Evolutionary conservation across 1,284 basidiomycete genomes (phyloP).

Genomic region (Austropuccinia psidii): DNA sequence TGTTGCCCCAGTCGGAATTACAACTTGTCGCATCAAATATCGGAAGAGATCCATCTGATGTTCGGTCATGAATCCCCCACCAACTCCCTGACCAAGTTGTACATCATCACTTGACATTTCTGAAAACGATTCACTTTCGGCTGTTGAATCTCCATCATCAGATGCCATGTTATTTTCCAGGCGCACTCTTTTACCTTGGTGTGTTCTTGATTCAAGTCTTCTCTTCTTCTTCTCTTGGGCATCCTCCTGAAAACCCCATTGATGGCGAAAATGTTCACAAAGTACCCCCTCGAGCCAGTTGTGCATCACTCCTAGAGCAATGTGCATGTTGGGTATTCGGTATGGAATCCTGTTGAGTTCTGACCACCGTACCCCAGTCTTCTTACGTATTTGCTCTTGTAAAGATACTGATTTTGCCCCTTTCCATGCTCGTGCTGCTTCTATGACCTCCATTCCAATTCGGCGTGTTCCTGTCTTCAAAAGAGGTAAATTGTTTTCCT

Average conservation of each 20-base stretch:
- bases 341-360: slow-evolving; percentile 8
- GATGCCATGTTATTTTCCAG: no score
- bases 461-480: neutral
- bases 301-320: slow-evolving; percentile 19
- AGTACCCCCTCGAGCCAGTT: slow-evolving; percentile 25
- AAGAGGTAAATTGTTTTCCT: neutral
- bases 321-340: neutral
- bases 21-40: neutral
- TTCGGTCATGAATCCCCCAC: no score
- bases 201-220: no score
- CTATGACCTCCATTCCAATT: neutral
- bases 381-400: neutral
- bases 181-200: no score
- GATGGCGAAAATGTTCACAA: neutral
- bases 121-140: no score
- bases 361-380: slow-evolving; percentile 18
- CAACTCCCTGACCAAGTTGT: no score
- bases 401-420: neutral
- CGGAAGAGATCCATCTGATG: no score
- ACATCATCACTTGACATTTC: no score
- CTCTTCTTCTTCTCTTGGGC: no score
- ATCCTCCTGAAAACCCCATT: slow-evolving; percentile 18
- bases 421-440: neutral
- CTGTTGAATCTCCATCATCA: no score
- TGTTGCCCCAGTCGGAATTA: neutral